phyloP scores from a whole-genome alignment of 2,329 filamentous ascomycete genomes.

The Sarocladiaceae sp. region DNA sequence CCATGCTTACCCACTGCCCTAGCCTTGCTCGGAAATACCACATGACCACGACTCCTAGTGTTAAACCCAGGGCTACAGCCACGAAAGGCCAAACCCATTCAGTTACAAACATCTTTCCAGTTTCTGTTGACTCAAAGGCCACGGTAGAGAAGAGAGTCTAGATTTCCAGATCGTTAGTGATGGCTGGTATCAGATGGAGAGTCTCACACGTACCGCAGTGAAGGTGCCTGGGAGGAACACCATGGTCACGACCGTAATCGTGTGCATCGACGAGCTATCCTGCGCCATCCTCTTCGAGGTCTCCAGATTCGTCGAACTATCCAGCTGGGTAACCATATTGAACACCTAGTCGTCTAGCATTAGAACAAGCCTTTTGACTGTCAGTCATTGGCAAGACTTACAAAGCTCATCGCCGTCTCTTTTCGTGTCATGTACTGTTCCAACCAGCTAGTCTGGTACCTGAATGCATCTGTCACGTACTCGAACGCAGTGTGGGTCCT shows the following conservation, averaged over 20 bases:
- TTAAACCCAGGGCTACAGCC: background rate
- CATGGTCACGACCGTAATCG: background rate
- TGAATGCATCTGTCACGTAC: background rate
- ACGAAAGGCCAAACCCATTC: background rate
- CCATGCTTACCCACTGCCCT: background rate
- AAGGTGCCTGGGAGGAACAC: background rate
- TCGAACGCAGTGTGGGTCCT: background rate
- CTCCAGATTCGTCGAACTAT: background rate
- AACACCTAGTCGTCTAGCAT: background rate
- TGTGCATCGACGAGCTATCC: constrained; percentile 1
- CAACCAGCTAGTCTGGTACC: background rate
- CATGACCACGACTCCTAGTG: background rate
- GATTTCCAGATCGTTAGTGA: too few species aligned
- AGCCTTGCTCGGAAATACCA: background rate
- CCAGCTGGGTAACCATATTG: background rate
- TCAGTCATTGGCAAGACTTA: too few species aligned
- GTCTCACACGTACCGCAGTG: background rate
- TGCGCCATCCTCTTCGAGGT: background rate
- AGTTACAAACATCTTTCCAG: background rate
- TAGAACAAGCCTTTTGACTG: too few species aligned
- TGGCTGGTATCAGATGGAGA: too few species aligned
- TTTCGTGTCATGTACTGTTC: background rate
- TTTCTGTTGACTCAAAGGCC: background rate
- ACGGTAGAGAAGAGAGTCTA: background rate
- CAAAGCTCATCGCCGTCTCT: background rate